Evolutionary conservation across 2,329 filamentous ascomycete species (phyloP).

Genomic region (Cladobotryum mycophilum): DNA sequence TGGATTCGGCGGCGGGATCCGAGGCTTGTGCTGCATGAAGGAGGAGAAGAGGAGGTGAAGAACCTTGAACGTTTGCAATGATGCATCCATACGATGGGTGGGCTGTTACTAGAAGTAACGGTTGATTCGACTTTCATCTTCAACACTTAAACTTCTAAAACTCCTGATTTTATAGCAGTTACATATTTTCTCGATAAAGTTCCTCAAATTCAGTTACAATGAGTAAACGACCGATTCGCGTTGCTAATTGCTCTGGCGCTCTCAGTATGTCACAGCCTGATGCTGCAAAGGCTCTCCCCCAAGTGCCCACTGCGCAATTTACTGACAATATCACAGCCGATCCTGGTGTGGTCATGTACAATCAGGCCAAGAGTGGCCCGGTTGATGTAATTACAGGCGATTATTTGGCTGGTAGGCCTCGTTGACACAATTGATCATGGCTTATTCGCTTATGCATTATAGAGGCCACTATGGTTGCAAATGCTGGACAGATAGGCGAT

Average conservation of each 20-base stretch:
- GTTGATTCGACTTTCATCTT: no score
- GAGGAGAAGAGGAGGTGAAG: no score
- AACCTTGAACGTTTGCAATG: no score
- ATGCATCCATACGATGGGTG: background rate
- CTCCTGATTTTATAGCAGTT: no score
- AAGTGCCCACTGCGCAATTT: background rate
- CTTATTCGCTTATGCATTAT: background rate
- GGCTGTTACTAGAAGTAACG: no score
- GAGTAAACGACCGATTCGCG: slow-evolving; percentile 14
- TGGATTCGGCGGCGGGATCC: slow-evolving; percentile 1
- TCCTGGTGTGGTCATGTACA: slow-evolving; percentile 21
- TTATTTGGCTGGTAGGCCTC: slow-evolving; percentile 37
- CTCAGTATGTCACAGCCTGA: slow-evolving; percentile 10
- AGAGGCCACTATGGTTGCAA: slow-evolving; percentile 24
- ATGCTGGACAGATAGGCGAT: slow-evolving; percentile 9
- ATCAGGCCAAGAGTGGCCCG: slow-evolving; percentile 23
- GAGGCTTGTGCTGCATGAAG: background rate
- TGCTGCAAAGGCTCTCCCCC: background rate
- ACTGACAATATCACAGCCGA: slow-evolving; percentile 10
- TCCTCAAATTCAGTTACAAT: background rate
- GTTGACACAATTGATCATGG: background rate
- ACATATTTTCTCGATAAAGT: no score
- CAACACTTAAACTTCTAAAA: no score
- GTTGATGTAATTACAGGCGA: slow-evolving; percentile 49
- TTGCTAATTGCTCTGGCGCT: slow-evolving; percentile 23